Conservation (phyloP, 2,329 filamentous ascomycete species). For the Eutypa lata region DNA sequence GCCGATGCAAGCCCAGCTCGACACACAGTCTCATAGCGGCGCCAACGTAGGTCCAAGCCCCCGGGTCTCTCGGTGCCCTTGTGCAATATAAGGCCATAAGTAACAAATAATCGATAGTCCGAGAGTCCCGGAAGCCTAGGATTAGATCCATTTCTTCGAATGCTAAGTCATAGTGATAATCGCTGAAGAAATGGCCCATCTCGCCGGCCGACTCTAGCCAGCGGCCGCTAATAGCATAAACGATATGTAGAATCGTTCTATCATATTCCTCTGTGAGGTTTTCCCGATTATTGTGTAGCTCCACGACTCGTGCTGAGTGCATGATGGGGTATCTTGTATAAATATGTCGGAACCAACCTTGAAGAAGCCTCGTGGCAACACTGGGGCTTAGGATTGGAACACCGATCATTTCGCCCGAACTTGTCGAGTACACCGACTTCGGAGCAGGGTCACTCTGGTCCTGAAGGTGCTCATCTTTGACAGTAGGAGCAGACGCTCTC, state of each 20-base stretch:
- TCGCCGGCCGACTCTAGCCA: slow-evolving; percentile 29
- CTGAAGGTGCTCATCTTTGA: slow-evolving; percentile 13
- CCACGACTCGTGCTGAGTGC: slow-evolving; percentile 20
- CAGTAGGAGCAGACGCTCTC: slow-evolving; percentile 9
- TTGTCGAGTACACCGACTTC: slow-evolving; percentile 25
- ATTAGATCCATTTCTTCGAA: slow-evolving; percentile 25
- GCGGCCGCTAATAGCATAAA: slow-evolving; percentile 27
- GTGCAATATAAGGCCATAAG: slow-evolving; percentile 30
- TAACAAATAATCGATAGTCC: slow-evolving; percentile 26
- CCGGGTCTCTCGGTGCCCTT: slow-evolving; percentile 26
- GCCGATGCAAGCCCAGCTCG: slow-evolving; percentile 26
- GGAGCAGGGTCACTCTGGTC: slow-evolving; percentile 24
- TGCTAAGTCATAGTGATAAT: slow-evolving; percentile 26
- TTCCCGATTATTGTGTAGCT: slow-evolving; percentile 24
- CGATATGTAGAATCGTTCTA: slow-evolving; percentile 23
- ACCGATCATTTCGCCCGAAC: slow-evolving; percentile 19
- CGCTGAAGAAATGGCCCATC: slow-evolving; percentile 28
- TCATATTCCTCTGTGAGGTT: slow-evolving; percentile 23
- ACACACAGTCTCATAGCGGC: slow-evolving; percentile 26
- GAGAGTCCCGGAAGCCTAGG: slow-evolving; percentile 22
- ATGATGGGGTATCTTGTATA: slow-evolving; percentile 26
- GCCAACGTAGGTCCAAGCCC: slow-evolving; percentile 28
- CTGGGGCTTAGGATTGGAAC: slow-evolving; percentile 22
- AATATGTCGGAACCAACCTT: slow-evolving; percentile 28
- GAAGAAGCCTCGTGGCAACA: slow-evolving; percentile 23